Evolutionary conservation across 2,329 filamentous ascomycete genomes (phyloP), one percentile per base, ranked within the genome.

Genomic region (Drechmeria coniospora): DNA sequence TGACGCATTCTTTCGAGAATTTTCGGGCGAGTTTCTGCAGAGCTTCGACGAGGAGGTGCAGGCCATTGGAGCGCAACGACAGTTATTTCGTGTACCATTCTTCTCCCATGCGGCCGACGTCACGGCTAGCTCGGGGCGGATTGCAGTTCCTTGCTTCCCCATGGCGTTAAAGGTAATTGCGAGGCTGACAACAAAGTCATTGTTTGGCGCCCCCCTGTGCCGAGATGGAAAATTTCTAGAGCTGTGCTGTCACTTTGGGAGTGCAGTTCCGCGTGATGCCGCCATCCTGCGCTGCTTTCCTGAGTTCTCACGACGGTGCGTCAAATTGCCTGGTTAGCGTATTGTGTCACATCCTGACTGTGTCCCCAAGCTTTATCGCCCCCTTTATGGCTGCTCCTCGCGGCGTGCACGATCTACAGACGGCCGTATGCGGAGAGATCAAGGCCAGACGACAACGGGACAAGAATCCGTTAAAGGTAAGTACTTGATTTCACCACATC

Each of bases 151-250:
- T 9, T 36, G 35, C 27, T 36, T 36, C 26, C 28, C 35, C 2
- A n/a, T 36, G n/a, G 28, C 32, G 3, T 19, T 36, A 10, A 34
- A 30, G 26, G 25, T 36, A 9, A 21, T 36, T n/a, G 30, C 30
- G 8, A 32, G 35, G 2, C 30, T 36, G 4, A 36, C 35, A 11
- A 33, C 30, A 12, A 34, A 31, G 15, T 29, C 35, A 8, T 21
- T 36, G 5, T 35, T 36, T 14, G 25, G 30, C 8, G 28, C 32
- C 23, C 28, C 35, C 14, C 10, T 36, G 5, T 36, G 35, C 21
- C 24, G 35, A 15, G n/a, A 33, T 7, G 14, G 8, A 8, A 21
- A 28, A 4, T 36, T 36, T 18, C 25, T 36, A 5, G 26, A 36
- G 8, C 16, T 34, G 32, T 34, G 35, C 20, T 31, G 32, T 15